Conservation (phyloP, 345 rosid species). For the Ricinus communis region DNA sequence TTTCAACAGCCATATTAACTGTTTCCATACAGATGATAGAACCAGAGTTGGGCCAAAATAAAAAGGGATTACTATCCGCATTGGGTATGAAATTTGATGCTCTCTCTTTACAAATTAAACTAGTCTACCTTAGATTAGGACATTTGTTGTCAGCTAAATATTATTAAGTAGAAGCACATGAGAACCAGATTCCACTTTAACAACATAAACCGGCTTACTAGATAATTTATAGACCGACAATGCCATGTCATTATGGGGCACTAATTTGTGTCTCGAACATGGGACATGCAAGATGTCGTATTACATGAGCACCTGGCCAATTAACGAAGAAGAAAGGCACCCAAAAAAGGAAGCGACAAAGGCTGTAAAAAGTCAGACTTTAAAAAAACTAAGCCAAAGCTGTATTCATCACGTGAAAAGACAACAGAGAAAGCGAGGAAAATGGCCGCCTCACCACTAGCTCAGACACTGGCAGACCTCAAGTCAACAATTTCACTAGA, state of each 20-base stretch:
- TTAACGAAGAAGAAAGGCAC: background rate
- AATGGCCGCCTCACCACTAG: background rate
- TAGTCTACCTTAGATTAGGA: too few species aligned
- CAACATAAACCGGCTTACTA: too few species aligned
- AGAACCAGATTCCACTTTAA: too few species aligned
- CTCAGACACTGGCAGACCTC: too few species aligned
- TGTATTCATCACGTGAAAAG: conserved; percentile 28
- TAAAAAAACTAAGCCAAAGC: background rate
- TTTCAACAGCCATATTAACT: too few species aligned
- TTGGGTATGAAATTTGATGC: too few species aligned
- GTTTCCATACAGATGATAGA: too few species aligned
- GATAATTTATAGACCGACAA: background rate
- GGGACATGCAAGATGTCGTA: background rate
- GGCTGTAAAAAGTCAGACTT: background rate
- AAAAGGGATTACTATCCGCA: too few species aligned
- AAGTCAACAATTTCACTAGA: conserved; percentile 2
- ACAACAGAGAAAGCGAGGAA: conserved; percentile 13
- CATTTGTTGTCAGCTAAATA: too few species aligned
- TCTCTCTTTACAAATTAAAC: too few species aligned
- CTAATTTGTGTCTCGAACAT: background rate
- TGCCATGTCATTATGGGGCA: background rate
- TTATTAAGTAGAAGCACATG: too few species aligned
- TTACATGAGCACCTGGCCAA: background rate
- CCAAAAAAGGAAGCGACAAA: background rate
- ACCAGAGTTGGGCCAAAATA: too few species aligned